These are phyloP conservation scores for Cinnamomum micranthum DNA, from an alignment of 164 flowering plant species.

Conservation along the genomic window DNA sequence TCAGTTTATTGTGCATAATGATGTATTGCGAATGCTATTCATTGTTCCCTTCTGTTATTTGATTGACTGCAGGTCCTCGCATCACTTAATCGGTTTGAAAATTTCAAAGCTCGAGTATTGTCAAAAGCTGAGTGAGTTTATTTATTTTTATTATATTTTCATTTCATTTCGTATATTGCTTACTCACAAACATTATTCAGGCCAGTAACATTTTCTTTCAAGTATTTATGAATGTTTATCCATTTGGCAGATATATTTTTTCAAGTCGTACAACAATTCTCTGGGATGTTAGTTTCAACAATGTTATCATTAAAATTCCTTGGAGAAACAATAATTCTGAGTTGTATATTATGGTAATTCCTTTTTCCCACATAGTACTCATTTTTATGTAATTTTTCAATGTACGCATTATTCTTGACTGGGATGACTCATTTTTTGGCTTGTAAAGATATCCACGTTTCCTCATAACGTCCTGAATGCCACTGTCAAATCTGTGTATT, in stretches of 20 bases:
- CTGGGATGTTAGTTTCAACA: conserved; percentile 51
- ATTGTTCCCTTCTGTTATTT: not conserved
- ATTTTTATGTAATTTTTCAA: not conserved
- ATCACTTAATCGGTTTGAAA: conserved; percentile 62
- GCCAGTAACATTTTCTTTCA: not conserved
- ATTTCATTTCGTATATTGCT: conserved; percentile 5
- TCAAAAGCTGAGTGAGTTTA: conserved; percentile 75
- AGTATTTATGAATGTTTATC: conserved; percentile 5
- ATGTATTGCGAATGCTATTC: conserved; percentile 1
- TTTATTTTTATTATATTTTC: not conserved
- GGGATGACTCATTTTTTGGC: not conserved
- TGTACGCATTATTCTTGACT: too few species aligned
- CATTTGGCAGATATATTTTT: conserved; percentile 49
- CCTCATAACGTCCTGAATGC: too few species aligned
- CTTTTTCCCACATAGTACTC: not conserved
- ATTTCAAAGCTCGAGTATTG: conserved; percentile 43
- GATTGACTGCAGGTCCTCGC: conserved; percentile 50
- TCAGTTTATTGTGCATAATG: not conserved
- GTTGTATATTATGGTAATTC: conserved; percentile 47
- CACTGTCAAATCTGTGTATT: too few species aligned
- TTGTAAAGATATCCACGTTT: too few species aligned
- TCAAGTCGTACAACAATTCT: conserved; percentile 42
- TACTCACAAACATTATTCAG: not conserved
- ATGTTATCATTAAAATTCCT: conserved; percentile 43
- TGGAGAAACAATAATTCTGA: conserved; percentile 30